Evolutionary conservation across 371 early-diverging fungal genomes (phyloP).

Genomic region (Lichtheimia ornata): DNA sequence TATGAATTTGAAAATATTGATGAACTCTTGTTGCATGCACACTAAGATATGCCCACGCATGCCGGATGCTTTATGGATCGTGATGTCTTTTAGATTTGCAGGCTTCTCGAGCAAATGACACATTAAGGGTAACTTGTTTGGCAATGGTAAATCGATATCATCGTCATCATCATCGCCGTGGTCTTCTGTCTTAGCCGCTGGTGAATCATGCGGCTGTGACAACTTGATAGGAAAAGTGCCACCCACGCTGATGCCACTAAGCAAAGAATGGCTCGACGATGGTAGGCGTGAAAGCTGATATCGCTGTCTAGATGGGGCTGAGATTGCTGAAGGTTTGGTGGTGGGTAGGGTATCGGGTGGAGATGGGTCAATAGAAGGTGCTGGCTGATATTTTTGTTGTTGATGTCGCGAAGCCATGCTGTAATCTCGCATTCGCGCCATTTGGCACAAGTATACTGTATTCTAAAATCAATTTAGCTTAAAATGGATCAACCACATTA

Average conservation of each 20-base stretch:
- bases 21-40: conserved; percentile 45
- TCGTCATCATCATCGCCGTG: conserved; percentile 2
- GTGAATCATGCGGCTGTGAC: not conserved
- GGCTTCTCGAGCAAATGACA: conserved; percentile 53
- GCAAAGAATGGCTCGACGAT: conserved; percentile 1
- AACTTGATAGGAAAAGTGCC: conserved; percentile 3
- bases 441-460: conserved; percentile 24
- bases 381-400: not conserved
- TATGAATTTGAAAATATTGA: conserved; percentile 49
- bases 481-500: not conserved
- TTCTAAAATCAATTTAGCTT: conserved; percentile 9
- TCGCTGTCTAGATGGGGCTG: not conserved
- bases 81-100: conserved; percentile 28
- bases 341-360: not conserved
- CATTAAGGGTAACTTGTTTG: conserved; percentile 23
- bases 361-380: not conserved
- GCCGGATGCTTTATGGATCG: conserved; percentile 29
- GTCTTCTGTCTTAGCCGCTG: not conserved
- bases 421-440: conserved; percentile 12
- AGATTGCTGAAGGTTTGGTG: not conserved
- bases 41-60: conserved; percentile 46
- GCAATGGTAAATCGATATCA: not conserved
- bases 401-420: not conserved
- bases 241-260: conserved; percentile 8
- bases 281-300: conserved; percentile 7